A percentile compares a stretch with the other conserved stretches of the same genome.
phyloP scores from a whole-genome alignment of 1,139 yeast species.

The Yamadazyma oceani region DNA sequence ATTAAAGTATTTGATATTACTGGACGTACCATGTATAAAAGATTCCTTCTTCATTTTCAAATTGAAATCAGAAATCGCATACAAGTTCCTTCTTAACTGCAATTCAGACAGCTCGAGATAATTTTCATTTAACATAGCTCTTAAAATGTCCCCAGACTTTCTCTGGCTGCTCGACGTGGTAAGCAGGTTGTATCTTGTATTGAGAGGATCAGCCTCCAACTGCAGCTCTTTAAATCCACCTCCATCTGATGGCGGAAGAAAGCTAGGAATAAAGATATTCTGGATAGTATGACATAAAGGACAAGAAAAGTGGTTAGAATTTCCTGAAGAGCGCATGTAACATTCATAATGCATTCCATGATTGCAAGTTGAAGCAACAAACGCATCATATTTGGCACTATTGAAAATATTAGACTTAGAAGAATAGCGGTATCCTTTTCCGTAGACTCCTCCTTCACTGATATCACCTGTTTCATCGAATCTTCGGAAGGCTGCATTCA shows the following conservation, averaged over 20 bases:
- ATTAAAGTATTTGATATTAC: conserved; percentile 21
- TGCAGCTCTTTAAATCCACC: conserved; percentile 16
- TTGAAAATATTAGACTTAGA: conserved; percentile 9
- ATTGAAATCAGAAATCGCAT: conserved; percentile 14
- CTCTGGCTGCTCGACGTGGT: conserved; percentile 13
- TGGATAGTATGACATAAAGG: conserved; percentile 64
- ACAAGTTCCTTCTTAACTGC: conserved; percentile 10
- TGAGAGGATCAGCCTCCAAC: conserved; percentile 16
- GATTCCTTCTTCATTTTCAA: conserved; percentile 9
- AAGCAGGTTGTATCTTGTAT: conserved; percentile 22
- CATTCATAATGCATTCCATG: conserved; percentile 69
- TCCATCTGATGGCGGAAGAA: conserved; percentile 21
- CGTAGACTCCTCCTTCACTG: conserved; percentile 19
- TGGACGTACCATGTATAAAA: conserved; percentile 17
- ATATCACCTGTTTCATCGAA: conserved; percentile 23
- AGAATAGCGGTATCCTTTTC: conserved; percentile 25
- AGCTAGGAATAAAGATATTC: conserved; percentile 47
- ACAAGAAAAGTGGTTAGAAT: conserved; percentile 43
- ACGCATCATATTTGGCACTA: conserved; percentile 17
- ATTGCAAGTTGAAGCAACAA: conserved; percentile 61
- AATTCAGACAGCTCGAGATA: conserved; percentile 10
- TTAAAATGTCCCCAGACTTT: conserved; percentile 15
- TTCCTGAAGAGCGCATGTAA: conserved; percentile 35
- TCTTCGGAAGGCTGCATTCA: conserved; percentile 25
- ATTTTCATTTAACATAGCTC: conserved; percentile 10